Conservation (phyloP, 306 rosid species). For the Cicer judaicum region DNA sequence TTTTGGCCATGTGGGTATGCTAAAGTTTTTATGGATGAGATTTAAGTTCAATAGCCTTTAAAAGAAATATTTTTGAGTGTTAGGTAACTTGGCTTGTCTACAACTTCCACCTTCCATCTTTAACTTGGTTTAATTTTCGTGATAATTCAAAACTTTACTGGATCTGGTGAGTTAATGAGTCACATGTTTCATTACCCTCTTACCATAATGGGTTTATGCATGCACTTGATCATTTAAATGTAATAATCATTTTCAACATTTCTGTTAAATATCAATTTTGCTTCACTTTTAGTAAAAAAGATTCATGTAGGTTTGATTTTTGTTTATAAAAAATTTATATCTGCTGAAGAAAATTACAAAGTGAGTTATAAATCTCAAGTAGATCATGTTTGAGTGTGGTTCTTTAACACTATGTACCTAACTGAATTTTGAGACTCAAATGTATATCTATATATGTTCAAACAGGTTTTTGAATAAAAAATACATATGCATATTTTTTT, state of each 20-base stretch:
- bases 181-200: slow-evolving; percentile 38
- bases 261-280: slow-evolving; percentile 30
- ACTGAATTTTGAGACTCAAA: slow-evolving; percentile 33
- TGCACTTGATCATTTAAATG: slow-evolving; percentile 25
- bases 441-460: slow-evolving; percentile 7
- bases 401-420: slow-evolving; percentile 16
- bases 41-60: slow-evolving; percentile 55
- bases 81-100: slow-evolving; percentile 52
- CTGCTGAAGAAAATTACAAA: not conserved
- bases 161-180: slow-evolving; percentile 26
- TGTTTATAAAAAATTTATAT: not conserved
- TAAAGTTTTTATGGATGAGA: slow-evolving; percentile 55
- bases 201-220: slow-evolving; percentile 28
- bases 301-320: slow-evolving; percentile 28
- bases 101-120: slow-evolving; percentile 41
- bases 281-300: not conserved
- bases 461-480: slow-evolving; percentile 32
- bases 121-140: slow-evolving; percentile 48
- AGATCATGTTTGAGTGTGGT: not conserved
- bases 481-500: not conserved
- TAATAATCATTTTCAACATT: not conserved
- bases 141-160: slow-evolving; percentile 44
- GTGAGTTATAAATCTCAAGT: not conserved
- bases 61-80: slow-evolving; percentile 48
- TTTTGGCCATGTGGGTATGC: slow-evolving; percentile 49